These are phyloP conservation scores for Metschnikowia shivogae DNA, from an alignment of 805 yeast genomes.

Conservation along the genomic window DNA sequence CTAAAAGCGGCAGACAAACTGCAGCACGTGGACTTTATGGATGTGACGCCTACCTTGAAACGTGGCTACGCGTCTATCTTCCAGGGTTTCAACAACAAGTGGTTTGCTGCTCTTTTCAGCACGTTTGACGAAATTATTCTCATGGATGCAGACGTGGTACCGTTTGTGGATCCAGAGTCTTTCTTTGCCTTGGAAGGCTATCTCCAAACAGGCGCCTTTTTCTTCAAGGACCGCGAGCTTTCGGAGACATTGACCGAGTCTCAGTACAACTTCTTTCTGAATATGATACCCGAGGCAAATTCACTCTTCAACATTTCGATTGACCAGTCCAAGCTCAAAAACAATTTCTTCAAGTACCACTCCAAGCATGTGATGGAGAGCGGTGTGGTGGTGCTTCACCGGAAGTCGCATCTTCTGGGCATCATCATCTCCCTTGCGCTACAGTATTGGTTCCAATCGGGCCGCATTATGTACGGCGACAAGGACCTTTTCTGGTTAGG, in stretches of 20 bases:
- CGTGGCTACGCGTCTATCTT: constrained; percentile 20
- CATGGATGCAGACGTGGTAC: constrained; percentile 18
- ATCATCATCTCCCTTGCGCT: constrained; percentile 13
- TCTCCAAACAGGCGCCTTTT: constrained; percentile 28
- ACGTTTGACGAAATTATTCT: constrained; percentile 30
- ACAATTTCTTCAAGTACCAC: constrained; percentile 16
- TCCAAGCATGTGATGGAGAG: constrained; percentile 32
- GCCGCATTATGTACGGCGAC: constrained; percentile 22
- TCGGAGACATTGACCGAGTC: constrained; percentile 9
- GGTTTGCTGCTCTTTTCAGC: constrained; percentile 17
- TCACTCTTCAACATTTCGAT: constrained; percentile 5
- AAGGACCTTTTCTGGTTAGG: constrained; percentile 32
- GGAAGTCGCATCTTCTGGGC: constrained; percentile 20
- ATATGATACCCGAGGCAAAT: constrained; percentile 12
- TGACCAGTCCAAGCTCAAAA: constrained; percentile 8
- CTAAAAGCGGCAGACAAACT: constrained; percentile 5
- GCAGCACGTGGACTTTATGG: constrained; percentile 12
- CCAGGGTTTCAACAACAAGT: constrained; percentile 26
- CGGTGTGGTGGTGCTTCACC: constrained; percentile 31
- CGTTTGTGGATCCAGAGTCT: constrained; percentile 10
- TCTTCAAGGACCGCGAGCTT: constrained; percentile 24
- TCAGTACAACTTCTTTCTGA: constrained; percentile 8
- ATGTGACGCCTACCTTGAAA: constrained; percentile 19
- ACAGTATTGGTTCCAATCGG: constrained; percentile 19
- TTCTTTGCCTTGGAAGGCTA: constrained; percentile 12